Base-by-base conservation (phyloP, 176 grass and related monocot species). In the Bonia amplexicaulis region DNA sequence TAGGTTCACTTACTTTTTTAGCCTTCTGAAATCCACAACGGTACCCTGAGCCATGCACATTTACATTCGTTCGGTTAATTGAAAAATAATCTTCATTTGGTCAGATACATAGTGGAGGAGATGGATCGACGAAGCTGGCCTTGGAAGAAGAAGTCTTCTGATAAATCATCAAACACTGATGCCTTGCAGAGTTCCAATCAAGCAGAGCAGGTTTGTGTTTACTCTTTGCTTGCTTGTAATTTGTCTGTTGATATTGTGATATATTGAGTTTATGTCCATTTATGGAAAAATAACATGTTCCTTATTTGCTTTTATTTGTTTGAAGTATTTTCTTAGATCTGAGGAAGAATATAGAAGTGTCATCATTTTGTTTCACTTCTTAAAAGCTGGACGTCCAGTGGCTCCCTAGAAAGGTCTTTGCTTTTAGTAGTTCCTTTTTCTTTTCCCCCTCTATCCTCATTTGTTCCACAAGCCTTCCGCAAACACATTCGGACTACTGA, bases 61-160 rank as follows among this genome's bases (percentile, higher is more conserved):
- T 71, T 65, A 51, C 78, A 53, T 69, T 48, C 33, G 20, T 54
- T 52, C 3, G 35, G 41, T 71, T 87, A 6, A 25, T 69, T 84
- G 66, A 90, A 47, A 62, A n/a, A 15, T 79, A 46, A 55, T 80
- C 1, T 12, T 29, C 60, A 45, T 91, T 40, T 76, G 78, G 27
- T 80, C 73, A 88, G 81, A 84, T 80, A 88, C 74, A 33, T 74
- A 70, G 70, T 25, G 72, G 25, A 7, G 17, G 66, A 99, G 66
- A 99, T 99, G 97, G 97, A 99, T 80, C 86, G 93, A 26, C 86
- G 96, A 51, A 95, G 93, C 79, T 99, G 97, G 97, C 97, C 97
- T 12, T 99, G 97, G 97, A 99, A 99, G 89, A 99, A 99, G 88
- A 99, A 96, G 81, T 96, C 92, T 26, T 96, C 93, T 80, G 97